phyloP scores from a whole-genome alignment of 441 rosid genomes.

The Euphorbia schlechtendalii region DNA sequence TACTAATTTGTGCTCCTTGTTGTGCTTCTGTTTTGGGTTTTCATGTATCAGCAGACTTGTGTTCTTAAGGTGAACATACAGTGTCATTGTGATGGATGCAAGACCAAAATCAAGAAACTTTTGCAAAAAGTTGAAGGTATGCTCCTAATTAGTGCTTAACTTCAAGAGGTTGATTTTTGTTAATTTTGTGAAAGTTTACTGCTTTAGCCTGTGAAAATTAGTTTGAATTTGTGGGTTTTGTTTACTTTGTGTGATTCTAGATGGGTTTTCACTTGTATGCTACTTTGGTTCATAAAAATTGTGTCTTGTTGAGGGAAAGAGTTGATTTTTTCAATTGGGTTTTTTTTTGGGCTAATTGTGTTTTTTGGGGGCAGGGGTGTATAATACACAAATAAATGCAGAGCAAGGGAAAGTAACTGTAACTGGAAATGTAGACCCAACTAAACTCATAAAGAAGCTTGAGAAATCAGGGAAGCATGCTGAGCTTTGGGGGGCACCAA shows the following conservation, averaged over 20 bases:
- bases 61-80: conserved; percentile 77
- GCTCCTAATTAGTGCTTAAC: not conserved
- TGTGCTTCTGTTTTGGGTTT: not conserved
- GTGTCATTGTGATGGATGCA: conserved; percentile 86
- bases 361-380: conserved; percentile 51
- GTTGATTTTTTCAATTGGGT: not conserved
- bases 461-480: conserved; percentile 89
- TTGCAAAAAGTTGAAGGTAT: conserved; percentile 77
- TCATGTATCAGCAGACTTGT: conserved; percentile 51
- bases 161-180: not conserved
- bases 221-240: not conserved
- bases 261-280: not conserved
- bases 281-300: not conserved
- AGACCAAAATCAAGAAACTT: conserved; percentile 66
- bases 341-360: not conserved
- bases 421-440: conserved; percentile 70
- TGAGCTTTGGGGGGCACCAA: conserved; percentile 54
- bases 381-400: conserved; percentile 48
- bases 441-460: conserved; percentile 60
- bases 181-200: not conserved
- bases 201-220: not conserved
- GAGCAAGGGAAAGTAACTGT: conserved; percentile 88
- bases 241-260: not conserved
- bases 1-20: not conserved
- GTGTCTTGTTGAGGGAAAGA: not conserved